Evolutionary conservation across 2,329 filamentous ascomycete species (phyloP).

Genomic region (Trichoderma breve): DNA sequence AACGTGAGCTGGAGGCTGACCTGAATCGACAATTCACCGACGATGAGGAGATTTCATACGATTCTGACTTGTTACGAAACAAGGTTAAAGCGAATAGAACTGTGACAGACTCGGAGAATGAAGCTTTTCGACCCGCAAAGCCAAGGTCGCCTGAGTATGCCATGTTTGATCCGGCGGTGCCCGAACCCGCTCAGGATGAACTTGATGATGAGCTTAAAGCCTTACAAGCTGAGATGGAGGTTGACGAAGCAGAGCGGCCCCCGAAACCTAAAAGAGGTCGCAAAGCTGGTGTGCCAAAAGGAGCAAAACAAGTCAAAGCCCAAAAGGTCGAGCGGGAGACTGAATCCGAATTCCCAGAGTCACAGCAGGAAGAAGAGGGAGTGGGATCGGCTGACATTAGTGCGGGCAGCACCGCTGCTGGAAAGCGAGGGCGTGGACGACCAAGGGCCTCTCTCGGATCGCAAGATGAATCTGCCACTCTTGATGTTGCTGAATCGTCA

Average conservation of each 20-base stretch:
- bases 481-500: neutral
- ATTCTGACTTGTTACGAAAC: slow-evolving; percentile 46
- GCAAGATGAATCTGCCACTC: slow-evolving; percentile 23
- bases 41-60: slow-evolving; percentile 48
- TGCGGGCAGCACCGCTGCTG: slow-evolving; percentile 17
- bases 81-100: slow-evolving; percentile 30
- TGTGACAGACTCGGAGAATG: slow-evolving; percentile 32
- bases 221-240: slow-evolving; percentile 50
- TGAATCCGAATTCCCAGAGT: slow-evolving; percentile 11
- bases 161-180: slow-evolving; percentile 53
- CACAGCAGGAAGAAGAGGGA: slow-evolving; percentile 6
- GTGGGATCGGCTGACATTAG: slow-evolving; percentile 17
- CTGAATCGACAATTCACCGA: slow-evolving; percentile 57
- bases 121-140: slow-evolving; percentile 22
- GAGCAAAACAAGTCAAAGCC: slow-evolving; percentile 50
- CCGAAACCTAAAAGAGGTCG: slow-evolving; percentile 52
- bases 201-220: slow-evolving; percentile 52
- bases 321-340: slow-evolving; percentile 41
- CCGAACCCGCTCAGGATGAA: slow-evolving; percentile 45
- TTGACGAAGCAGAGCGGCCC: slow-evolving; percentile 40
- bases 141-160: slow-evolving; percentile 42
- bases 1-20: slow-evolving; percentile 64
- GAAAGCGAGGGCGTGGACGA: slow-evolving; percentile 32
- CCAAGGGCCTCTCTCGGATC: slow-evolving; percentile 33
- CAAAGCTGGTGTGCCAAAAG: slow-evolving; percentile 51